Evolutionary conservation across 495 filamentous ascomycete species (phyloP).

Genomic region (Pyrenula massariospora): DNA sequence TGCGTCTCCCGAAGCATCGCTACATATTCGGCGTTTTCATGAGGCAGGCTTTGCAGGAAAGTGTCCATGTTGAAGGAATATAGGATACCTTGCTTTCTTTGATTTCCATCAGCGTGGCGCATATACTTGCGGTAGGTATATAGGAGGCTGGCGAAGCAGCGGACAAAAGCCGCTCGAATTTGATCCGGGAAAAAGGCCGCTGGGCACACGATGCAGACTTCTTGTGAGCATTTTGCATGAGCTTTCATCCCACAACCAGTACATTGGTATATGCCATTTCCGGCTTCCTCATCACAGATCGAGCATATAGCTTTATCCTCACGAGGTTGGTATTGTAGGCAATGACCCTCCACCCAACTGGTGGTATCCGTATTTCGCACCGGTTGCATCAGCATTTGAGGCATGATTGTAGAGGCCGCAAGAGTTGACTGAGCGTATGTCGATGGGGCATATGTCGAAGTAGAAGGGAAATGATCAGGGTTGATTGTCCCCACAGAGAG

Average conservation of each 20-base stretch:
- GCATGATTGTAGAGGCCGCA: conserved; percentile 97
- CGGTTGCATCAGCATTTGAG: conserved; percentile 73
- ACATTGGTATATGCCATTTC: conserved; percentile 85
- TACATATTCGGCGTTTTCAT: conserved; percentile 85
- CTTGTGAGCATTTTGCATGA: conserved; percentile 70
- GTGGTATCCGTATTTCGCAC: conserved; percentile 77
- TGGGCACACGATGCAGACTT: conserved; percentile 79
- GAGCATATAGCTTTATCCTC: conserved; percentile 64
- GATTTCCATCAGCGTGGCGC: conserved; percentile 60
- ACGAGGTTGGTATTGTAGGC: conserved; percentile 58
- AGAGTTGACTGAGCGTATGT: conserved; percentile 93
- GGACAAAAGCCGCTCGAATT: conserved; percentile 82
- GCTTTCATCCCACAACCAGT: conserved; percentile 61
- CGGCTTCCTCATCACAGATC: conserved; percentile 79
- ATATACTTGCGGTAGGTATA: conserved; percentile 92
- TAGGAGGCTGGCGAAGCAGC: conserved; percentile 86
- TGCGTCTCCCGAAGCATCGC: conserved; percentile 84
- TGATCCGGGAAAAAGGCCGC: conserved; percentile 84
- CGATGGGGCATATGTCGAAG: conserved; percentile 82
- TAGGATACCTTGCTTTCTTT: conserved; percentile 75
- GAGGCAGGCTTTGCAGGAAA: conserved; percentile 80
- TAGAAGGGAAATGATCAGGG: conserved; percentile 52
- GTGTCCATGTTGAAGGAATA: conserved; percentile 91
- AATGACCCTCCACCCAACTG: conserved; percentile 91
- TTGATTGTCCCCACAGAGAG: conserved; percentile 75